phyloP scores from a whole-genome alignment of 257 asterid species.

The Nicotiana sylvestris region DNA sequence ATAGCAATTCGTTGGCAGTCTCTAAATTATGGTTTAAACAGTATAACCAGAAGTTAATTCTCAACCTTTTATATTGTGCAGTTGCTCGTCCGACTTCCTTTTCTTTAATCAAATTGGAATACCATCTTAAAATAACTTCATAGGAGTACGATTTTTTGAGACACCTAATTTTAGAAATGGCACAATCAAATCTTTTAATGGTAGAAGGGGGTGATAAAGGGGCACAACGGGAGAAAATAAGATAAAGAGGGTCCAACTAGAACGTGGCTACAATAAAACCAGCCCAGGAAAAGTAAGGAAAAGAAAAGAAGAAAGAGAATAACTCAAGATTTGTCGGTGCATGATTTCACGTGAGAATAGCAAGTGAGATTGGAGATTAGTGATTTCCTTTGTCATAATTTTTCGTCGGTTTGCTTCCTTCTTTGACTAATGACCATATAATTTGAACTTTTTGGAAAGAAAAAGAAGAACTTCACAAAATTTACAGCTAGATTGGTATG shows the following conservation, averaged over 20 bases:
- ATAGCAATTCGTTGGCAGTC: not conserved
- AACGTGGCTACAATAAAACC: not conserved
- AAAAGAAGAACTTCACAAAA: not conserved
- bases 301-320: not conserved
- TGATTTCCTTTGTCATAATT: not conserved
- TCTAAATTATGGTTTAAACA: not conserved
- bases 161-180: too few species aligned
- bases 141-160: too few species aligned
- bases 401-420: not conserved
- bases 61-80: not conserved
- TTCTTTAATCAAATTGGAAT: not conserved
- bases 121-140: not conserved
- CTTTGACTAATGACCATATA: not conserved
- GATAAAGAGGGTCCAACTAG: not conserved
- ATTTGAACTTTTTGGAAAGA: not conserved
- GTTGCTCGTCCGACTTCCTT: not conserved
- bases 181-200: too few species aligned
- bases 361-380: not conserved
- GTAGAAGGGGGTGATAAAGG: too few species aligned
- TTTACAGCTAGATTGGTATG: not conserved
- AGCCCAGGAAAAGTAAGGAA: not conserved
- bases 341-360: constrained; percentile 8
- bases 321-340: not conserved
- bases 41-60: not conserved
- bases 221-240: too few species aligned